Base-by-base conservation (phyloP, 2,329 filamentous ascomycete genomes). In the Pseudogymnoascus sp. region DNA sequence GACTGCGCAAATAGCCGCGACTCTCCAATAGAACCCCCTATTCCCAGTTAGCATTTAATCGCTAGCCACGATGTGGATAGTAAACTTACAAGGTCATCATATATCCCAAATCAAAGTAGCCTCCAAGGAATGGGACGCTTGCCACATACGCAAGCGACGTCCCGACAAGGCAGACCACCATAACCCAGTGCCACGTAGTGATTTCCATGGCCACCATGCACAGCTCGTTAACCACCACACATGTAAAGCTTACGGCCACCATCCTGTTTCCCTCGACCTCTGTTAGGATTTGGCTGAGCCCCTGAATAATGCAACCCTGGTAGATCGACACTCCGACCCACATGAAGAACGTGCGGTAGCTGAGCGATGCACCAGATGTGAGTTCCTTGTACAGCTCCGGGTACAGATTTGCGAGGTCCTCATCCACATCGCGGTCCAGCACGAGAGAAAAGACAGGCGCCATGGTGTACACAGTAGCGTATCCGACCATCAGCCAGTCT, bases 311-410 rank as follows among this genome's bases (percentile, higher is more conserved):
- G 67, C 90, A 85, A 60, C 95, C 95, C 75, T 99, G 95, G 76
- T 99, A 99, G 68, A 99, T 86, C 38, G 90, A 96, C 10, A 99
- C 91, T 14, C 92, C 82, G 5, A 97, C 91, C 96, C 96, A 99
- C 66, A 93, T 87, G 78, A 97, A 96, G 78, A 99, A 99, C 10
- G 92, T 96, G 62, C 89, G 87, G 76, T 97, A 97, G 61, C 89
- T 93, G 16, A 99, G 82, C 4, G 89, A 92, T 12, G 90, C 88
- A 8, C 93, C 93, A 0, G 86, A 85, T 0, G 93, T 97, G n/a
- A 99, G 82, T 74, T 99, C 96, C 73, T 96, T 96, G 82, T 99
- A 99, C 1, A 99, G 84, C 72, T 99, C 95, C 0, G 95, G 96
- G 74, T 99, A 99, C 4, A 99, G 82, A 69, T 95, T 97, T 18